A percentile compares a stretch with the other conserved stretches of the same genome.
Evolutionary conservation across 192 early-diverging fungal species (phyloP).

Genomic region (Helicostylum pulchrum): DNA sequence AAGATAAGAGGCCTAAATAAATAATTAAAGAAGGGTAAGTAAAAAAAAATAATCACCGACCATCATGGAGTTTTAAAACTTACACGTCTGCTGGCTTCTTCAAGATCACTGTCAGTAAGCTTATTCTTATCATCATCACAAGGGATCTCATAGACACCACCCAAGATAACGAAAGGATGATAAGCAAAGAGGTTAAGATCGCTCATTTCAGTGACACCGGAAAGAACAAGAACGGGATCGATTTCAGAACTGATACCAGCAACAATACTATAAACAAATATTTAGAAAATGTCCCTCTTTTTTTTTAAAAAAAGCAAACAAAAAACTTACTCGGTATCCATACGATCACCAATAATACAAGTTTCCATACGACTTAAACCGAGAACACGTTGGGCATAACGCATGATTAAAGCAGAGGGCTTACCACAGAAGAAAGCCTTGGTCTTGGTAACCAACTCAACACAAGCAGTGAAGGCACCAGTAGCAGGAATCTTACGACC

Average conservation of each 20-base stretch:
- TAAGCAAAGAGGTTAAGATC: conserved; percentile 49
- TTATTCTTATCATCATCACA: conserved; percentile 26
- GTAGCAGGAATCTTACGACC: conserved; percentile 48
- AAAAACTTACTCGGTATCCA: conserved; percentile 60
- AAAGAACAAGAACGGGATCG: conserved; percentile 55
- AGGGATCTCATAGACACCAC: conserved; percentile 47
- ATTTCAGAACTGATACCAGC: conserved; percentile 57
- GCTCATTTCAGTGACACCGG: conserved; percentile 47
- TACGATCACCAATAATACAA: conserved; percentile 64
- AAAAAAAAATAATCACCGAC: too few species aligned
- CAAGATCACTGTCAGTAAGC: conserved; percentile 25
- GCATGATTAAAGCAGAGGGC: conserved; percentile 55
- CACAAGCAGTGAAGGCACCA: conserved; percentile 54
- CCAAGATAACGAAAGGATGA: conserved; percentile 51
- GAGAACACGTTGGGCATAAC: conserved; percentile 52
- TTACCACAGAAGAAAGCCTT: conserved; percentile 62
- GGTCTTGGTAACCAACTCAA: conserved; percentile 55
- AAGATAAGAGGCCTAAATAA: conserved; percentile 13
- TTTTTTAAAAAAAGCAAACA: not conserved
- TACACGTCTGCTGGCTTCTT: conserved; percentile 33
- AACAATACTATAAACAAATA: conserved; percentile 39
- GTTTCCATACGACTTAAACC: conserved; percentile 52
- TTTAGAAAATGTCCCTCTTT: not conserved
- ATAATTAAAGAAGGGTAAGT: not conserved
- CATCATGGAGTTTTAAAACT: not conserved